Evolutionary conservation across 2,329 filamentous ascomycete species (phyloP), one percentile per base, ranked within the genome.

Genomic region (Dissoconium aciculare): DNA sequence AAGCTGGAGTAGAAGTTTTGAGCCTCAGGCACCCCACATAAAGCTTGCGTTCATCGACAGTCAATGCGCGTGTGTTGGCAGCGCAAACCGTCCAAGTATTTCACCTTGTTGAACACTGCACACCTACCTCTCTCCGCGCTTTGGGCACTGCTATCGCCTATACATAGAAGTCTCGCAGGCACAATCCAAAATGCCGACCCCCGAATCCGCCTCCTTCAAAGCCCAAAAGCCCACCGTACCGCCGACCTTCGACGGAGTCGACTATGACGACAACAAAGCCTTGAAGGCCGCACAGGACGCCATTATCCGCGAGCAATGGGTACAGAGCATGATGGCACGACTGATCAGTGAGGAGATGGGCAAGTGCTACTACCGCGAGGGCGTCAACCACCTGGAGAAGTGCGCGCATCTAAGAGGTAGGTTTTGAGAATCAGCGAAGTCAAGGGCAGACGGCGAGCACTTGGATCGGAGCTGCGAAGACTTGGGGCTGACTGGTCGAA

Each of bases 361-460:
- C 58, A 87, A 83, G 63, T 89, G 81, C 65, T 89, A 89, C 60
- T 72, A 74, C 58, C 67, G 72, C 45, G 78, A 89, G 60, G 82
- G 81, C 34, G 78, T 85, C 43, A 89, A 89, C 58, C 81, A 89
- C 56, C 59, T 89, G 55, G 81, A 87, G 67, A 89, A 87, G 62
- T 89, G 81, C 57, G 80, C 79, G 43, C 64, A 69, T 49, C 57
- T 87, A 58, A 68, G 81, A 78, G 80, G 81, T 89, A 56, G 66
- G 77, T 62, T 30, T 26, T 23, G 8, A 17, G 12, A 30, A 29
- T 15, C 14, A 19, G 15, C 10, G 12, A 17, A 13, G 11, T 15
- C 15, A 17, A 11, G 21, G 6, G 11, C 5, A 17, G 23, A 19
- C 4, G 27, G 9, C 17, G 16, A 4, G 17, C 1, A 13, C n/a